Conservation (phyloP, 2,329 filamentous ascomycete genomes). For the Trichoderma sp. region DNA sequence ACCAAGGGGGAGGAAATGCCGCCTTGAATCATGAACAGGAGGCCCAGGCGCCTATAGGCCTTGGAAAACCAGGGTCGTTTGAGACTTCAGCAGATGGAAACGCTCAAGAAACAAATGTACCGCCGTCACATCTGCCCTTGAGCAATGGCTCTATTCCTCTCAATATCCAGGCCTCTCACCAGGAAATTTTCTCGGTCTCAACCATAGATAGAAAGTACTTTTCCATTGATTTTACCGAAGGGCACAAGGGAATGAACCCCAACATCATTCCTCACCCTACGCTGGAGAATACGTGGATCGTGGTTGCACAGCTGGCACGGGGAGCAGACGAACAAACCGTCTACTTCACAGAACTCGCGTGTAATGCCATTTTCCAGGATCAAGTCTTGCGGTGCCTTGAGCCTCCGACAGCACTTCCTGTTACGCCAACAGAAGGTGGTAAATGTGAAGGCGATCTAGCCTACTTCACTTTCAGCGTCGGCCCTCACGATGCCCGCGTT, state of each 20-base stretch:
- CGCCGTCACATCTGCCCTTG: background rate
- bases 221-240: constrained; percentile 43
- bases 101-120: background rate
- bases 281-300: constrained; percentile 45
- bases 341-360: constrained; percentile 46
- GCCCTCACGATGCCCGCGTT: constrained; percentile 57
- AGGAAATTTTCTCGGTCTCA: constrained; percentile 45
- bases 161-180: constrained; percentile 25
- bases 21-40: background rate
- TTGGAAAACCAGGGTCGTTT: background rate
- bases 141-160: background rate
- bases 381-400: constrained; percentile 43
- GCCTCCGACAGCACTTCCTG: constrained; percentile 41
- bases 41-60: background rate
- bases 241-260: constrained; percentile 46
- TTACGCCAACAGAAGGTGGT: constrained; percentile 42
- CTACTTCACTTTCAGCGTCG: constrained; percentile 43
- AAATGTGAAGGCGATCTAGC: constrained; percentile 45
- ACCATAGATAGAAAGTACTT: constrained; percentile 48
- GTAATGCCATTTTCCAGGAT: constrained; percentile 46
- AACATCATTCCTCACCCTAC: constrained; percentile 56
- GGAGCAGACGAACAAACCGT: constrained; percentile 26
- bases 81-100: background rate
- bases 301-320: constrained; percentile 47
- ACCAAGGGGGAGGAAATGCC: background rate